Evolutionary conservation across 2,329 filamentous ascomycete species (phyloP), one percentile per base, ranked within the genome.

Genomic region (Westerdykella ornata): DNA sequence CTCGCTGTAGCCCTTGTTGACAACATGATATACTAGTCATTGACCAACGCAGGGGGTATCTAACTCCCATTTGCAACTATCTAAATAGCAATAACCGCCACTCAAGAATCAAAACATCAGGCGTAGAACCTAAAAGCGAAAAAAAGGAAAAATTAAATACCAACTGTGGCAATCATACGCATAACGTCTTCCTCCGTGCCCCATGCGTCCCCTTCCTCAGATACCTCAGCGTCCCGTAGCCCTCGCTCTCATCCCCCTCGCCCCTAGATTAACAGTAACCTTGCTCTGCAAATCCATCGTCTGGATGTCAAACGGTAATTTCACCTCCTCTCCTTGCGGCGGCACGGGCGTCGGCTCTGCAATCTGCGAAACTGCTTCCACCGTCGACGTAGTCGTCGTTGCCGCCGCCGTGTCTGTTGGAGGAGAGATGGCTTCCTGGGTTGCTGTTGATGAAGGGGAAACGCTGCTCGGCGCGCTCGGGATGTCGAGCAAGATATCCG

Each of bases 231-330:
- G 3, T 15, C 13, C 29, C 33, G 30, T 33, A 31, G 44, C 47
- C 14, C 56, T 62, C 17, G 53, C 50, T 44, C 46, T 44, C 8
- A 48, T 52, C 35, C 46, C 29, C 37, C 61, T 47, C 46, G 39
- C 44, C 4, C 61, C 60, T 30, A 67, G 32, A 18, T 59, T 59
- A 7, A 65, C 62, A 4, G 62, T 66, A 1, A 67, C 62, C 5
- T 54, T 53, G 32, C 55, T 62, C 46, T 64, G 58, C 47, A 67
- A 46, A 22, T 37, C 29, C 22, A 66, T 47, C 5, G 58, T 65
- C 22, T 53, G 55, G 42, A 67, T 60, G 36, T 67, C 56, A 29
- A 67, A 66, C 2, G 62, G 60, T 15, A 60, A 37, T 15, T 45
- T 44, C 16, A 53, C 54, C 20, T 38, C 17, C 36, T 38, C 36